phyloP scores from a whole-genome alignment of 441 rosid species.

The Brassica hybrid region DNA sequence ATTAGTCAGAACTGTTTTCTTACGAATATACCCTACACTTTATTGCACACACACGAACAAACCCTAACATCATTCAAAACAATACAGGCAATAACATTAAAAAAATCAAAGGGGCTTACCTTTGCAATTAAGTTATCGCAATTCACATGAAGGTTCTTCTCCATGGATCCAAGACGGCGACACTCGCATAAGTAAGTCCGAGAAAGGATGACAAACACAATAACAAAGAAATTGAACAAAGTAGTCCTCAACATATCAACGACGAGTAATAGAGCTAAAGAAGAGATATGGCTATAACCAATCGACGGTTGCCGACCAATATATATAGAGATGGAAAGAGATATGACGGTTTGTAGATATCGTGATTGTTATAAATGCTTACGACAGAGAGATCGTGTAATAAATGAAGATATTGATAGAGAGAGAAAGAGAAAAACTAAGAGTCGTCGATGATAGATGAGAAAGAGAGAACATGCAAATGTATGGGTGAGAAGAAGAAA shows the following conservation, averaged over 20 bases:
- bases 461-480: conserved; percentile 60
- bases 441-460: conserved; percentile 29
- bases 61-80: conserved; percentile 13
- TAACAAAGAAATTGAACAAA: conserved; percentile 47
- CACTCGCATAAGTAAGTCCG: conserved; percentile 50
- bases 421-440: conserved; percentile 21
- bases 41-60: neutral
- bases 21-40: neutral
- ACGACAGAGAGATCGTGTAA: conserved; percentile 50
- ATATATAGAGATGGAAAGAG: conserved; percentile 36
- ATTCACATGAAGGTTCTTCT: conserved; percentile 41
- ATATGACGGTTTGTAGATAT: conserved; percentile 24
- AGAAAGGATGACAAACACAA: conserved; percentile 49
- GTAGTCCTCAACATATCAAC: conserved; percentile 33
- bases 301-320: conserved; percentile 16
- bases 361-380: conserved; percentile 30
- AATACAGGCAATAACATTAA: neutral
- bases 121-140: conserved; percentile 34
- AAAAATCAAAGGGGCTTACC: conserved; percentile 45
- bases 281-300: neutral
- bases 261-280: conserved; percentile 7
- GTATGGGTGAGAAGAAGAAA: conserved; percentile 50
- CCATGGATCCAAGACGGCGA: conserved; percentile 47
- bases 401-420: conserved; percentile 52
- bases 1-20: neutral